Evolutionary conservation across 208 protist genomes (phyloP).

Genomic region (Borovskyia barvae): DNA sequence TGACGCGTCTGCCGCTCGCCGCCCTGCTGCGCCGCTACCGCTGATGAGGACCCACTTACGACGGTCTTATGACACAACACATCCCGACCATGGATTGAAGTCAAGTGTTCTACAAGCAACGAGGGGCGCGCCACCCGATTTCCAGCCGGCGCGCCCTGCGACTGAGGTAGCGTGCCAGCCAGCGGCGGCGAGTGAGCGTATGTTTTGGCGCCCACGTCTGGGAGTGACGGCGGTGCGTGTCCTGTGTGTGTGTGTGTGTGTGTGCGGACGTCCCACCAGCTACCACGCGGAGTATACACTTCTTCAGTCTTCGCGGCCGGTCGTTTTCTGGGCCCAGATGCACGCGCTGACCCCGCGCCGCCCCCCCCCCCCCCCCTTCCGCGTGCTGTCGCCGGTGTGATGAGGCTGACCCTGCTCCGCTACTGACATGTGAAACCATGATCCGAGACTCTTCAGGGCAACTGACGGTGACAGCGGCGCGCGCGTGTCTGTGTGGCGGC

Average conservation of each 20-base stretch:
- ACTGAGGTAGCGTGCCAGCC: slow-evolving; percentile 26
- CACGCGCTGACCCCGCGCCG: too few species aligned
- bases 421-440: slow-evolving; percentile 30
- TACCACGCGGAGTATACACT: slow-evolving; percentile 16
- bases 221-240: background rate
- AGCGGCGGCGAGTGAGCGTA: background rate
- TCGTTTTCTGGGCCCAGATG: slow-evolving; percentile 23
- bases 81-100: slow-evolving; percentile 51
- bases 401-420: slow-evolving; percentile 28
- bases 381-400: slow-evolving; percentile 17
- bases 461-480: slow-evolving; percentile 15
- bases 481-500: background rate
- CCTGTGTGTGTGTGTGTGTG: slow-evolving; percentile 9
- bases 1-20: too few species aligned
- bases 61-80: slow-evolving; percentile 52
- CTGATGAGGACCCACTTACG: slow-evolving; percentile 52
- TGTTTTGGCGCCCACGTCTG: background rate
- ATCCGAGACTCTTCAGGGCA: slow-evolving; percentile 30
- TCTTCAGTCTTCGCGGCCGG: slow-evolving; percentile 17
- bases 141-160: slow-evolving; percentile 51
- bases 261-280: slow-evolving; percentile 12
- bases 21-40: too few species aligned
- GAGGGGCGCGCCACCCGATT: slow-evolving; percentile 42
- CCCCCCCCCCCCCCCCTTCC: too few species aligned
- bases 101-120: slow-evolving; percentile 43